Evolutionary conservation across 2,329 filamentous ascomycete genomes (phyloP).

Genomic region (Penicillium vulpinum): DNA sequence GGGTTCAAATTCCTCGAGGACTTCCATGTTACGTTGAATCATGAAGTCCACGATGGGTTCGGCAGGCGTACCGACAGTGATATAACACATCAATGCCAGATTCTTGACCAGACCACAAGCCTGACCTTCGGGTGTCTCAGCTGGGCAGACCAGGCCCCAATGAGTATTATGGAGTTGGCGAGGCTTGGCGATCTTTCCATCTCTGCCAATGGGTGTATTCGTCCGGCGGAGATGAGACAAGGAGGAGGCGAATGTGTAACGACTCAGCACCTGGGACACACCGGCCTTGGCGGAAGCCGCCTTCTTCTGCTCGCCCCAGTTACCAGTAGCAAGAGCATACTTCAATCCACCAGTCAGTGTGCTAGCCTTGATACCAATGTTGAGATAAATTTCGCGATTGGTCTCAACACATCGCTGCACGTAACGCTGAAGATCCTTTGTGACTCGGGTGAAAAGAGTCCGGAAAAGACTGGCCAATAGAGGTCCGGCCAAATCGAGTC

Average conservation of each 20-base stretch:
- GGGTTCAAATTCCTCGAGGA: conserved; percentile 92
- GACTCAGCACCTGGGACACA: conserved; percentile 96
- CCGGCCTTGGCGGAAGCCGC: conserved; percentile 91
- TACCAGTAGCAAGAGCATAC: conserved; percentile 94
- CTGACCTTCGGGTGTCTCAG: conserved; percentile 96
- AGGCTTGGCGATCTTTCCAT: conserved; percentile 97
- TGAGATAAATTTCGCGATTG: conserved; percentile 84
- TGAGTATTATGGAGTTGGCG: conserved; percentile 98
- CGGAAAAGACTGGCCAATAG: conserved; percentile 96
- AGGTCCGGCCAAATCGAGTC: conserved; percentile 89
- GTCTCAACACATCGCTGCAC: conserved; percentile 90
- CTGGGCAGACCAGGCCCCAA: conserved; percentile 95
- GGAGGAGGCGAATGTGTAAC: conserved; percentile 96
- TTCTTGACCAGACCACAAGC: conserved; percentile 99
- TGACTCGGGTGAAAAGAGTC: conserved; percentile 84
- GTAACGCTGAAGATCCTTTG: conserved; percentile 85
- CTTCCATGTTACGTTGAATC: conserved; percentile 92
- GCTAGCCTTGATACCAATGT: conserved; percentile 83
- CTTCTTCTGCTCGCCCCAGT: conserved; percentile 99
- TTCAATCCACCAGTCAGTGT: conserved; percentile 93
- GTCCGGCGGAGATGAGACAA: conserved; percentile 95
- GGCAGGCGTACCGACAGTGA: conserved; percentile 89
- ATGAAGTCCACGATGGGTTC: conserved; percentile 93
- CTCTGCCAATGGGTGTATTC: conserved; percentile 95
- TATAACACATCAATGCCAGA: conserved; percentile 94